Base-by-base conservation (phyloP, 495 filamentous ascomycete genomes). In the Clavariopsis aquatica region DNA sequence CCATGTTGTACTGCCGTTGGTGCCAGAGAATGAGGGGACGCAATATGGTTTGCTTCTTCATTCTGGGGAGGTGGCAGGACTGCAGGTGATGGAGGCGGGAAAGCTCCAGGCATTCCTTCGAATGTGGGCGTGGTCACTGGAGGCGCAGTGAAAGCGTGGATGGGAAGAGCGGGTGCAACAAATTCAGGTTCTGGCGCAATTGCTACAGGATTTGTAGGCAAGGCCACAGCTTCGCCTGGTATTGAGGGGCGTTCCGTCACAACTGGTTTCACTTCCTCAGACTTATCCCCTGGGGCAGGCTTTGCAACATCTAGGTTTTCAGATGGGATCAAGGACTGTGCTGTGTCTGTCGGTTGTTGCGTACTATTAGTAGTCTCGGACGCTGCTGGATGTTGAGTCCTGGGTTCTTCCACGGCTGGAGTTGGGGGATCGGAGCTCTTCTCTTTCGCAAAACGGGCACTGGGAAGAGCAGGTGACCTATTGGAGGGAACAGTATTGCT, bases 401-500 rank as follows among this genome's bases (percentile, higher is more conserved):
- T 60, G 26, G 23, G 4, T 5, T 57, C 57, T 46, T 62, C 52
- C 15, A 59, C 23, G 12, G 59, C 57, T 9, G 75, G 75, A 6
- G 75, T 78, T 17, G 75, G 66, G 19, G 77, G 72, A 38, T 74
- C 73, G 2, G 77, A 77, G n/a, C 36, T 58, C 61, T 72, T 74
- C 41, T 82, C 78, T 22, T 77, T 78, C 52, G 79, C 74, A 59
- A 84, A 82, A 5, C 85, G 77, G 24, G 86, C 82, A 29, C 83
- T 78, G 20, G 82, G 77, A 24, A 93, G 68, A 13, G 82, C 86
- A 19, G 93, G 90, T 0, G 93, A 92, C 78, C 86, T 90, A 73
- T 95, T 94, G 1, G 92, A 93, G n/a, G 94, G 94, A 19, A 97
- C 77, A 9, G 94, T 98, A 75, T 98, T 98, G 76, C 93, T 97